Base-by-base conservation (phyloP, 2,329 filamentous ascomycete species). In the Sclerotinia spermophila region DNA sequence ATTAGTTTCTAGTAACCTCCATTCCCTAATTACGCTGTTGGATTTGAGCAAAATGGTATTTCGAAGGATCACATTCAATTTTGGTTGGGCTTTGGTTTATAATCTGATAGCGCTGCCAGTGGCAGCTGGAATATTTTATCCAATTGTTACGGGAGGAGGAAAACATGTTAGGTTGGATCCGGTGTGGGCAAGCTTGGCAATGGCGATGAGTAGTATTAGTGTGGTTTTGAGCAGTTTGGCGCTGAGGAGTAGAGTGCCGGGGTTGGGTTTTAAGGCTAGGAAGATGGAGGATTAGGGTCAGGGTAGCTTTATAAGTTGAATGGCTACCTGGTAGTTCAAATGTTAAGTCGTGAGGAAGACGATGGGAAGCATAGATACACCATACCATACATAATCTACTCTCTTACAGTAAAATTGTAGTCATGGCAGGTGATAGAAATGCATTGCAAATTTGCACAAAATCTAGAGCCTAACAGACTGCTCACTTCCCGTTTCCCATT, bases 201-300 rank as follows among this genome's bases (percentile, higher is more conserved):
- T 97, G 95, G 95, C 95, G 38, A 81, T 94, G 80, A 97, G 94
- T 81, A 95, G 92, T 80, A 90, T 97, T 75, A 96, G 92, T 77
- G 94, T 98, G 60, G 91, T 97, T 66, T 82, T 88, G 78, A 97
- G 93, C 79, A 95, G 92, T 82, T 81, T 97, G 77, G 84, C 89
- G 65, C 81, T 97, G 82, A 87, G 78, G 62, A 77, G 75, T 72
- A 68, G 74, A n/a, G 42, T 82, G 8, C 79, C 79, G 15, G 73
- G 78, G 24, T 30, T 82, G 15, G 81, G 81, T 11, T 82, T 81
- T 61, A 78, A 74, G 70, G 75, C 17, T 30, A 27, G 35, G 45
- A 40, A 27, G 15, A 17, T 35, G 24, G 60, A 45, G 15, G 6
- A n/a, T n/a, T n/a, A n/a, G n/a, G n/a, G n/a, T n/a, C n/a, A n/a